Evolutionary conservation across 1,139 yeast genomes (phyloP), one percentile per base, ranked within the genome.

Genomic region (Diutina siamensis): DNA sequence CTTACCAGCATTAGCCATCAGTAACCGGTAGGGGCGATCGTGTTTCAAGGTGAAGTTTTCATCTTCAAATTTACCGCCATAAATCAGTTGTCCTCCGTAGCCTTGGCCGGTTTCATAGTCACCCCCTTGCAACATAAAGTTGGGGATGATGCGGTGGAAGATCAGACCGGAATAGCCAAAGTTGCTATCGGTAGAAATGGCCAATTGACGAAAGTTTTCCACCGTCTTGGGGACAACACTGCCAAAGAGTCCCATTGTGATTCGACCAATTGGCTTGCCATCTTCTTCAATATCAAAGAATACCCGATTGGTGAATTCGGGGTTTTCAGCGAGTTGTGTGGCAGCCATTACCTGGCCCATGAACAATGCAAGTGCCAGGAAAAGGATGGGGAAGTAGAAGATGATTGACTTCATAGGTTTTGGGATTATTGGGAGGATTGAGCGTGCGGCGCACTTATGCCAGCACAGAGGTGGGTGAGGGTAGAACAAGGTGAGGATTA

Each of bases 281-380:
- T 86, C 95, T 59, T 85, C 88, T 50, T 81, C 74, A 52, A 92
- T 72, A 59, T 92, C 97, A 56, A 92, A 87, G 67, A 68, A 92
- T 33, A 92, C 96, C 64, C 80, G 82, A 63, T 76, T 70, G 53
- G 92, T 83, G 59, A 83, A 61, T 44, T 71, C 72, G 40, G 86
- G 84, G 55, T 75, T 73, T 40, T 67, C 72, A 3, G 71, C 57
- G 47, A 64, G 54, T 7, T 58, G 66, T 27, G 53, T 51, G n/a
- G 56, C 60, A 4, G 61, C 60, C 25, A 48, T 50, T n/a, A 50
- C 57, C 7, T 20, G 13, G 28, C 51, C 48, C 31, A 51, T 48
- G 48, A 58, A 59, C 49, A 58, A 53, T 17, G 60, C 51, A 27
- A 56, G 45, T 12, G 54, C 44, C 25, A 54, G 47, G 35, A 59